Percentiles rank a stretch among this genome's conserved stretches.
Evolutionary conservation across 306 rosid genomes (phyloP).

Genomic region (Vigna trinervia): DNA sequence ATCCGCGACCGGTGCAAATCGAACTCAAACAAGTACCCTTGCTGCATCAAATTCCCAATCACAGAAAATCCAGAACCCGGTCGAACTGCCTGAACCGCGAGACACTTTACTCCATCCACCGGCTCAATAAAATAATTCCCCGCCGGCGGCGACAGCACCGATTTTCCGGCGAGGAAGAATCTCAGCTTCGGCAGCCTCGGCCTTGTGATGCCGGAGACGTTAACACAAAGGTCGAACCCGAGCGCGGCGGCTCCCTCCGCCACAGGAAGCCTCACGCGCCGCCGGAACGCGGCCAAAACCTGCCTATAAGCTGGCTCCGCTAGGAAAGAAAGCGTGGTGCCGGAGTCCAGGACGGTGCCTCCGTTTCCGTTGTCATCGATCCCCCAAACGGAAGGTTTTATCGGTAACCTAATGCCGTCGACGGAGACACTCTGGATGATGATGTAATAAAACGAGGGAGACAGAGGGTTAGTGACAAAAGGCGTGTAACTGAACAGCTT

Average conservation of each 20-base stretch:
- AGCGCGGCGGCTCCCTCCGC: conserved; percentile 42
- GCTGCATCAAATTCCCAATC: conserved; percentile 86
- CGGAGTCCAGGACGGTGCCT: conserved; percentile 82
- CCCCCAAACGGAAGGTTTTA: conserved; percentile 62
- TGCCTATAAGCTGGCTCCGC: conserved; percentile 59
- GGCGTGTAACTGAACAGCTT: conserved; percentile 59
- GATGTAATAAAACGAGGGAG: conserved; percentile 76
- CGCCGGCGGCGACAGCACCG: conserved; percentile 67
- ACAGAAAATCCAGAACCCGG: conserved; percentile 66
- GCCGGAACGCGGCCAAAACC: conserved; percentile 52
- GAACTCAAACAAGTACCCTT: conserved; percentile 77
- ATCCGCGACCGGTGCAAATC: conserved; percentile 68
- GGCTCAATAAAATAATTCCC: conserved; percentile 68
- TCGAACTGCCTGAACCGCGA: conserved; percentile 70
- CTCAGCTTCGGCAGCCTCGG: conserved; percentile 62
- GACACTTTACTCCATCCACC: conserved; percentile 59
- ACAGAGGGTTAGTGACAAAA: conserved; percentile 52
- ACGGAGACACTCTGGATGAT: conserved; percentile 52
- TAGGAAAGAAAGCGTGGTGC: conserved; percentile 68
- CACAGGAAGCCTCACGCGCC: conserved; percentile 39
- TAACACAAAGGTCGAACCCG: conserved; percentile 76
- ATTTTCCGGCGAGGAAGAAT: conserved; percentile 52
- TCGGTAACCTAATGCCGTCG: conserved; percentile 51
- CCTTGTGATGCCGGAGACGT: conserved; percentile 50
- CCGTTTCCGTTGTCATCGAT: conserved; percentile 65